Evolutionary conservation across 2,329 filamentous ascomycete genomes (phyloP).

Genomic region (Penicillium sp.): DNA sequence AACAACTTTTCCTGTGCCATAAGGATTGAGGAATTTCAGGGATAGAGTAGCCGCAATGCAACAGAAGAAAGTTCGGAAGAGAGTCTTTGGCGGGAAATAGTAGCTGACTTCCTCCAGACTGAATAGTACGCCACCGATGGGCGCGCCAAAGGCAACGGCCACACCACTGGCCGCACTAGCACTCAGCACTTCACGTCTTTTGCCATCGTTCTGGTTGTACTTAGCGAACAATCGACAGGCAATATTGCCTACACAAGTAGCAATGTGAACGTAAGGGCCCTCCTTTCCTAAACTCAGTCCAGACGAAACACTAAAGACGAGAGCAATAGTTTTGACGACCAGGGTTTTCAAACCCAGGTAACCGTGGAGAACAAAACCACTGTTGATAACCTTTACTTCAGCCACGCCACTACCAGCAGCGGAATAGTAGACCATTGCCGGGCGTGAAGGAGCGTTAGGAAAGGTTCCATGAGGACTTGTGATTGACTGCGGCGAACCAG

Average conservation of each 20-base stretch:
- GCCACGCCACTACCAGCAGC: slow-evolving; percentile 95
- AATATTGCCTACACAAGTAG: slow-evolving; percentile 93
- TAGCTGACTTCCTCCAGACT: slow-evolving; percentile 92
- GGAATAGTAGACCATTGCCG: slow-evolving; percentile 91
- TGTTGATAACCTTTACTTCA: slow-evolving; percentile 96
- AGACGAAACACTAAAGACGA: slow-evolving; percentile 87
- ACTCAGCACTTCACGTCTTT: slow-evolving; percentile 89
- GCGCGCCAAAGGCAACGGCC: slow-evolving; percentile 90
- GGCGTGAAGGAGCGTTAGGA: slow-evolving; percentile 36
- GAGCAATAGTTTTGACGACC: slow-evolving; percentile 75
- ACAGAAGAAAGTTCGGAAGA: slow-evolving; percentile 97
- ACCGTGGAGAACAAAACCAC: slow-evolving; percentile 93
- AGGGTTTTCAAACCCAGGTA: slow-evolving; percentile 89
- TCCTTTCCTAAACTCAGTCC: slow-evolving; percentile 94
- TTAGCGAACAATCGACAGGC: slow-evolving; percentile 90
- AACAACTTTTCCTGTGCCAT: slow-evolving; percentile 94
- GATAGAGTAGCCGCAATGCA: slow-evolving; percentile 89
- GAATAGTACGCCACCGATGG: slow-evolving; percentile 86
- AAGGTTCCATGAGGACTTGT: slow-evolving; percentile 41
- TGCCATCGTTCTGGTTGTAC: slow-evolving; percentile 91
- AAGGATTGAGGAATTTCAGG: slow-evolving; percentile 92
- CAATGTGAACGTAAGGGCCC: slow-evolving; percentile 95
- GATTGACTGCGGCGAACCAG: slow-evolving; percentile 41
- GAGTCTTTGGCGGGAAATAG: slow-evolving; percentile 95
- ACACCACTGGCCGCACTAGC: slow-evolving; percentile 90